These are phyloP conservation scores for Puccinia hordei DNA, from an alignment of 1,284 basidiomycete species.

Conservation along the genomic window DNA sequence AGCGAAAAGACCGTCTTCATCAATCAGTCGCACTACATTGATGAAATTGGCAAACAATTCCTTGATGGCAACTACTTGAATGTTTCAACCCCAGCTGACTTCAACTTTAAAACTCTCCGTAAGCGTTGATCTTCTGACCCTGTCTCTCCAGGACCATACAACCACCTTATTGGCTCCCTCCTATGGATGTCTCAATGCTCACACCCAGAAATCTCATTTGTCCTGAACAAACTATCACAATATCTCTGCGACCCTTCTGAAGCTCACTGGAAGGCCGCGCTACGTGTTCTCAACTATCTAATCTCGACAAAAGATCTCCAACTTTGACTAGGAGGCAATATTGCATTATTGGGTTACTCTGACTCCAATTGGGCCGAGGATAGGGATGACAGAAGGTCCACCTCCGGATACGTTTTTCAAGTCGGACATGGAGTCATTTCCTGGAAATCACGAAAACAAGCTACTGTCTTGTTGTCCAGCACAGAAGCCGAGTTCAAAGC, in stretches of 20 bases:
- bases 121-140: neutral
- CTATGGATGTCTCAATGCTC: constrained; percentile 6
- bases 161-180: neutral
- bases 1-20: no score
- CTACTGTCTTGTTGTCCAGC: neutral
- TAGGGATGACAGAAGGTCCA: neutral
- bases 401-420: neutral
- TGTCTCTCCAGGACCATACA: neutral
- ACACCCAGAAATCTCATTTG: neutral
- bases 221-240: neutral
- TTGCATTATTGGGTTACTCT: neutral
- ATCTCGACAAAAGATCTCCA: no score
- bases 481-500: constrained; percentile 4
- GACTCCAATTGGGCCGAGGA: constrained; percentile 23
- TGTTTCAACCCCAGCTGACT: neutral
- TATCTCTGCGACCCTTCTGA: neutral
- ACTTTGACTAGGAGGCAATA: neutral
- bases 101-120: neutral
- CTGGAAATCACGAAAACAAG: constrained; percentile 9
- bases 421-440: neutral
- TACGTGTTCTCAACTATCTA: neutral
- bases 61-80: neutral
- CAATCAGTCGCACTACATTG: neutral
- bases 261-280: neutral
- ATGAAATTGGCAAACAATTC: neutral